Conservation (phyloP, 1,139 yeast species). For the Sugiyamaella grinbergsii region DNA sequence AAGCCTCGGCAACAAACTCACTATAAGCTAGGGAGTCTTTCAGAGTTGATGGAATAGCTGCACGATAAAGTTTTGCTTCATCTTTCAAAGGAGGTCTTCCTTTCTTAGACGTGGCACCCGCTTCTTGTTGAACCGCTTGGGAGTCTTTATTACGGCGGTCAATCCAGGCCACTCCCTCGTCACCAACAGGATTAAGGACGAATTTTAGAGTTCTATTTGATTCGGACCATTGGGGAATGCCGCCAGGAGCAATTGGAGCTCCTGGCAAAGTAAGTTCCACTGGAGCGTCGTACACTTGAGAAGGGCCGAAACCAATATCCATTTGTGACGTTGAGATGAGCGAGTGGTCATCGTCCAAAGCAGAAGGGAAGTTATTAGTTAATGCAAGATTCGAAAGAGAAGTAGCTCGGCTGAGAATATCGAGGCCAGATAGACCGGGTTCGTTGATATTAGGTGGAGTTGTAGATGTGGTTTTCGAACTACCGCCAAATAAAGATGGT, state of each 20-base stretch:
- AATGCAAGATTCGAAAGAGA: not conserved
- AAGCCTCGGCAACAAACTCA: constrained; percentile 18
- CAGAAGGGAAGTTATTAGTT: not conserved
- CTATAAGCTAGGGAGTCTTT: constrained; percentile 17
- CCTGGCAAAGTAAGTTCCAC: constrained; percentile 25
- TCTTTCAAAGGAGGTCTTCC: constrained; percentile 12
- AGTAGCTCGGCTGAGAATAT: constrained; percentile 7
- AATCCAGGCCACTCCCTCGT: constrained; percentile 48
- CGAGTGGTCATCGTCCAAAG: not conserved
- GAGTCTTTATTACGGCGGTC: constrained; percentile 34
- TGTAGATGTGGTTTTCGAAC: not conserved
- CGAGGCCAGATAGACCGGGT: not conserved
- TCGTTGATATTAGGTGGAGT: not conserved
- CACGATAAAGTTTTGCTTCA: constrained; percentile 22
- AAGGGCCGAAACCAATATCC: not conserved
- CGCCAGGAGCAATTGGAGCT: constrained; percentile 42
- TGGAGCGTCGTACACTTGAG: not conserved
- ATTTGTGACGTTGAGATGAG: not conserved
- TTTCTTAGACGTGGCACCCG: constrained; percentile 24
- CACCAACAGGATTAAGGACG: constrained; percentile 46
- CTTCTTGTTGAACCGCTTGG: constrained; percentile 36
- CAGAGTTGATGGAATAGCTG: constrained; percentile 23
- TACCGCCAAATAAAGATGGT: too few species aligned
- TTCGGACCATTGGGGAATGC: constrained; percentile 39
- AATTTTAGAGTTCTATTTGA: constrained; percentile 47